Evolutionary conservation across 306 rosid species (phyloP), one percentile per base, ranked within the genome.

Genomic region (Arachis stenosperma): DNA sequence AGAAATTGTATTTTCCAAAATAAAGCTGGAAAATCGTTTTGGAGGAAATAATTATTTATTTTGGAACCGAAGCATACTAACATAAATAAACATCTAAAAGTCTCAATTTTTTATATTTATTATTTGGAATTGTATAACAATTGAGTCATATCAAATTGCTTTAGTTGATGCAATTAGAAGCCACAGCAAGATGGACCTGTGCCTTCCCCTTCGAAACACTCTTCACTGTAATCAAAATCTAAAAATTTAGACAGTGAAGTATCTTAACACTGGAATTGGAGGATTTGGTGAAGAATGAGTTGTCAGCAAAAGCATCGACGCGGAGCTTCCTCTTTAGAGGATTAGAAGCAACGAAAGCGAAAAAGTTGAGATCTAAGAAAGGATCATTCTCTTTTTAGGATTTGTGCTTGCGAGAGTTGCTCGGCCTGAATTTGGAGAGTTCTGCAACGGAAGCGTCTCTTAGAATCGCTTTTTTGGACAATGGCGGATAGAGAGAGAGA

Each of bases 241-340:
- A 0, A 22, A 22, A 22, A 22, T 22, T 1, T 1, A 50, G 3
- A 48, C 3, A 7, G 36, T 8, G 54, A 22, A 22, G 27, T 64
- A 91, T 97, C 97, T 89, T 89, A 29, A 95, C 99, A 6, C 99
- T 98, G 37, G 99, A 95, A 81, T 95, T 98, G 48, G 86, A 85
- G 51, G 72, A 4, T 12, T 86, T 87, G 0, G 83, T 63, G 50
- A 82, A 61, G 53, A 73, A 80, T 0, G 84, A 79, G 81, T 77
- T 84, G 30, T 95, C 95, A 7, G 78, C 52, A 33, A 81, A 69
- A 3, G 82, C n/a, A 46, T 89, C 97, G 52, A 76, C 69, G 66
- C 17, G 58, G 61, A 95, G 97, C 89, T 95, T 95, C 75, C 98
- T 87, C 81, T 91, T 95, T 70, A 91, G 97, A 57, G 99, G 97